These are phyloP conservation scores for Talaromyces marneffei DNA, from an alignment of 2,329 filamentous ascomycete species.

Conservation along the genomic window DNA sequence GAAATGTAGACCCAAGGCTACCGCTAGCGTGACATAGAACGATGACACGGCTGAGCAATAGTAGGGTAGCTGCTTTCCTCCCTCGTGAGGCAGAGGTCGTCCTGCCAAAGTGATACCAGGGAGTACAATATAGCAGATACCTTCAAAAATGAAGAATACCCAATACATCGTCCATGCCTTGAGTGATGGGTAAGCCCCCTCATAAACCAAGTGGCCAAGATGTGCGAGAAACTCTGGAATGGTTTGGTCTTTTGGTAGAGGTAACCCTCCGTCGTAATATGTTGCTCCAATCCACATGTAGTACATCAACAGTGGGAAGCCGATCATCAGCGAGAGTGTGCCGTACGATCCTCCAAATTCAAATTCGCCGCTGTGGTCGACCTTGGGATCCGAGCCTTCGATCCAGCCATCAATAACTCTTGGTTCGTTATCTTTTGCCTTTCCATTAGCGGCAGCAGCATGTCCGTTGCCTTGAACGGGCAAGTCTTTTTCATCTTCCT, in stretches of 20 bases:
- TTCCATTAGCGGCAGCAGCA: constrained; percentile 18
- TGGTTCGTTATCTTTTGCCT: constrained; percentile 21
- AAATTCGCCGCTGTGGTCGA: constrained; percentile 48
- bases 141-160: constrained; percentile 83
- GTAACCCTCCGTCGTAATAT: constrained; percentile 82
- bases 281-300: constrained; percentile 98
- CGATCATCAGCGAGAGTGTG: constrained; percentile 76
- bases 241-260: constrained; percentile 62
- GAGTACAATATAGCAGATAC: constrained; percentile 71
- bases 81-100: constrained; percentile 76
- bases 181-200: constrained; percentile 73
- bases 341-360: constrained; percentile 90
- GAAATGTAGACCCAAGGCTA: constrained; percentile 68
- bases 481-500: not conserved
- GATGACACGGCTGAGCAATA: constrained; percentile 88
- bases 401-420: constrained; percentile 38
- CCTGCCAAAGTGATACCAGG: constrained; percentile 85
- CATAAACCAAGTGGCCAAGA: constrained; percentile 67
- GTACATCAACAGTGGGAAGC: constrained; percentile 94
- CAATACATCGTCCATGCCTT: constrained; percentile 93
- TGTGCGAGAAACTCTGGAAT: constrained; percentile 66
- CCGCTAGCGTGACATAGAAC: constrained; percentile 76
- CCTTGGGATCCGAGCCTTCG: constrained; percentile 37
- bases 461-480: constrained; percentile 18
- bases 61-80: constrained; percentile 82